Percentiles rank a stretch among this genome's conserved stretches.
Evolutionary conservation across 1,284 basidiomycete species (phyloP).

Genomic region (Ceratobasidium sp.): DNA sequence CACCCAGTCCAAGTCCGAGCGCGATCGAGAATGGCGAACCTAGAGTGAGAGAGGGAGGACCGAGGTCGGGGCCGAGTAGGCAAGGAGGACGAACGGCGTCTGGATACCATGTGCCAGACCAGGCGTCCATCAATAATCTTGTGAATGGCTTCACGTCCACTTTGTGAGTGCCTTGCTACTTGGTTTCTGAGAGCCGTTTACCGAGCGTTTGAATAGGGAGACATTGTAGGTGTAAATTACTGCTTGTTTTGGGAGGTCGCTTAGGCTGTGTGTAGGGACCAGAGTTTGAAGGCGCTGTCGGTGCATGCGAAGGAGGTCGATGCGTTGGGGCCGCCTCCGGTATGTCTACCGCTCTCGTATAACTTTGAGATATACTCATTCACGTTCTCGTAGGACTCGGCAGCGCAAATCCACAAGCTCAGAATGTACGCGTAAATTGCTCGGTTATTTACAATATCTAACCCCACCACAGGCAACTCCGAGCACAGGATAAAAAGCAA

Average conservation of each 20-base stretch:
- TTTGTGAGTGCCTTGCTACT: conserved; percentile 11
- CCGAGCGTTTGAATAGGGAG: conserved; percentile 24
- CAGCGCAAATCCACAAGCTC: conserved; percentile 56
- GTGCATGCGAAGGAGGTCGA: conserved; percentile 37
- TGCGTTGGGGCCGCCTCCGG: conserved; percentile 27
- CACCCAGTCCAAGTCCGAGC: conserved; percentile 16
- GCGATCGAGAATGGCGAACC: too few relatives aligned
- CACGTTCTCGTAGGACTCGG: conserved; percentile 52
- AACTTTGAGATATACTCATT: background rate
- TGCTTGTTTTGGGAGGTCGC: background rate
- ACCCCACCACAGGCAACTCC: conserved; percentile 53
- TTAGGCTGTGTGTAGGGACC: conserved; percentile 7
- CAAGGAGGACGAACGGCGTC: conserved; percentile 4
- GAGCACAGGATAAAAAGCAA: conserved; percentile 58
- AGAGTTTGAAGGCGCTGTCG: conserved; percentile 20
- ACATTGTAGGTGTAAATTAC: conserved; percentile 5
- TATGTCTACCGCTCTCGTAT: conserved; percentile 5
- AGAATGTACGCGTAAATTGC: conserved; percentile 44
- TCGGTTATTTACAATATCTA: background rate
- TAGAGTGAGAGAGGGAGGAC: too few relatives aligned
- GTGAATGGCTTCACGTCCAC: conserved; percentile 36
- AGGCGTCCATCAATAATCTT: conserved; percentile 43
- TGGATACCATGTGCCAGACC: conserved; percentile 33
- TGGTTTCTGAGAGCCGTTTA: background rate
- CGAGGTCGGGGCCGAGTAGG: conserved; percentile 13